Evolutionary conservation across 345 rosid genomes (phyloP).

Genomic region (Linum usitatissimum): DNA sequence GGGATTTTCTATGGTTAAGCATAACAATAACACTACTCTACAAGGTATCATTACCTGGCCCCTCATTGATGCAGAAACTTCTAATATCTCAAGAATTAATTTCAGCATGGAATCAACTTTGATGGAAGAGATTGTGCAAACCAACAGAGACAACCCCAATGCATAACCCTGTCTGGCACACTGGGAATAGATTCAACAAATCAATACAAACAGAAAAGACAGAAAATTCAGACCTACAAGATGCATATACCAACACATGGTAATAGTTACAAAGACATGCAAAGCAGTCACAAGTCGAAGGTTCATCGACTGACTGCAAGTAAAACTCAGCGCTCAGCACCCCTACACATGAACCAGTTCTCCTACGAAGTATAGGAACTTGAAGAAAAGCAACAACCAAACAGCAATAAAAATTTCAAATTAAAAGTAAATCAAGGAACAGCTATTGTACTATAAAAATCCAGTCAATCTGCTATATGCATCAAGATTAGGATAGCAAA

Average conservation of each 20-base stretch:
- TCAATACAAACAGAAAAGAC: not conserved
- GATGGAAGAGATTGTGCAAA: conserved; percentile 46
- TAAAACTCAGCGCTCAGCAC: not conserved
- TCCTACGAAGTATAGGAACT: not conserved
- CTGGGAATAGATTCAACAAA: conserved; percentile 24
- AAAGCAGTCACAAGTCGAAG: not conserved
- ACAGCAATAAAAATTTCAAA: not conserved
- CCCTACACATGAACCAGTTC: not conserved
- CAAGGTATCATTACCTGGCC: conserved; percentile 50
- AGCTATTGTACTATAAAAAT: not conserved
- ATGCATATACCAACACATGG: not conserved
- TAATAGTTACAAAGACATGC: not conserved
- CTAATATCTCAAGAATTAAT: conserved; percentile 54
- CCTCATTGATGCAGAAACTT: conserved; percentile 82
- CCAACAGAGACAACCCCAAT: conserved; percentile 57
- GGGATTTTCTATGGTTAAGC: not conserved
- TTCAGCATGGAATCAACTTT: conserved; percentile 60
- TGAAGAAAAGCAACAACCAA: not conserved
- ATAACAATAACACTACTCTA: not conserved
- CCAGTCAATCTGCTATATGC: not conserved
- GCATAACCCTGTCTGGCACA: conserved; percentile 97
- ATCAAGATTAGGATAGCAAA: not conserved
- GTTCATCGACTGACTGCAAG: not conserved
- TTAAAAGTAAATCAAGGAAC: too few species aligned
- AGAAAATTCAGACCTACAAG: not conserved